Percentiles rank a stretch among this genome's conserved stretches.
Conservation (phyloP, 2,329 filamentous ascomycete genomes). For the Ceratocystis ficicola region DNA sequence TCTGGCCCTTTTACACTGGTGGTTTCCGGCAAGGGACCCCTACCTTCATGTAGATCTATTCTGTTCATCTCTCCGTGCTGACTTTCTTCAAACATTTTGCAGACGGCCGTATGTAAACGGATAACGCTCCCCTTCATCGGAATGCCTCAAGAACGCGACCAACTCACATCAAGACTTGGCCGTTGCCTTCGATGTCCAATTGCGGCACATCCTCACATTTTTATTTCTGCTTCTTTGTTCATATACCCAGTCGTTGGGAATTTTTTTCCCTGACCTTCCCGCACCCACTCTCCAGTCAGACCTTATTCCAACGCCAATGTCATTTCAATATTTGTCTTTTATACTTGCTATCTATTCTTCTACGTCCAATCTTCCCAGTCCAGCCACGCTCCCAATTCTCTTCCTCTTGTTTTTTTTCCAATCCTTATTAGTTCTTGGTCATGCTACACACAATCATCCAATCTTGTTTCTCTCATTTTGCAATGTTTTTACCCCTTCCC, state of each 20-base stretch:
- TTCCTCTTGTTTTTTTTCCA: neutral
- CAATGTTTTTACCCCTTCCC: neutral
- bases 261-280: neutral
- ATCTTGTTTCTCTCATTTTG: neutral
- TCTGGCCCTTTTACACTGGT: neutral
- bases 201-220: neutral
- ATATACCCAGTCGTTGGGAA: conserved; percentile 21
- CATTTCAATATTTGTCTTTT: conserved; percentile 6
- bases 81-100: neutral
- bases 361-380: neutral
- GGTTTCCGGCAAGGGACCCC: too few relatives aligned
- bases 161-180: neutral
- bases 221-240: conserved; percentile 20
- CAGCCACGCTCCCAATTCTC: neutral
- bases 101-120: conserved; percentile 1
- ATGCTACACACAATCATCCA: neutral
- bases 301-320: conserved; percentile 1
- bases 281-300: neutral
- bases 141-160: neutral
- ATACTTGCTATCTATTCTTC: conserved; percentile 8
- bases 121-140: neutral
- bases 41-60: neutral
- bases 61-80: neutral
- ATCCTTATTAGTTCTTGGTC: neutral
- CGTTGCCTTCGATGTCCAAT: neutral